A percentile compares a stretch with the other conserved stretches of the same genome.
phyloP scores from a whole-genome alignment of 257 asterid genomes.

The Gentiana macrophylla region DNA sequence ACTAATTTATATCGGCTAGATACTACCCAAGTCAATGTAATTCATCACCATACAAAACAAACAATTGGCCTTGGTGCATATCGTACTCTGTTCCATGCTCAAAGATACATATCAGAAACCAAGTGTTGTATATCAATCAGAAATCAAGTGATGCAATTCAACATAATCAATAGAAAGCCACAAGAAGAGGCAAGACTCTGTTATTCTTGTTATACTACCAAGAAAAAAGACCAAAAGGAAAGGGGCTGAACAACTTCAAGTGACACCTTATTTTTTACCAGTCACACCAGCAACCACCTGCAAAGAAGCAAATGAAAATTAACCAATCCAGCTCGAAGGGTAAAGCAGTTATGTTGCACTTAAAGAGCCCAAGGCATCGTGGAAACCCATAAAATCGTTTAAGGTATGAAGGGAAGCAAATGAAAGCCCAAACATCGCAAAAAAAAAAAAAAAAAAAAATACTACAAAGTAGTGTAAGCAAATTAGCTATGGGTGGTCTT shows the following conservation, averaged over 20 bases:
- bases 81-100: neutral
- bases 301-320: conserved; percentile 12
- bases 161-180: no score
- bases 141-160: neutral
- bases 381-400: no score
- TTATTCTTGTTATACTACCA: neutral
- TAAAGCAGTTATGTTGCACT: neutral
- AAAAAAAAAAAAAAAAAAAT: no score
- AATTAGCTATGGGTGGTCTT: no score
- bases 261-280: conserved; percentile 44
- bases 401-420: no score
- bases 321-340: neutral
- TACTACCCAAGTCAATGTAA: no score
- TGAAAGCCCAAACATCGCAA: no score
- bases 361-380: neutral
- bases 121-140: neutral
- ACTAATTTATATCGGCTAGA: no score
- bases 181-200: neutral
- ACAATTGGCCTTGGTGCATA: neutral
- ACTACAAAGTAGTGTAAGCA: no score
- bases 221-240: neutral
- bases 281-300: conserved; percentile 79
- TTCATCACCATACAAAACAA: no score
- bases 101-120: neutral
- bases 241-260: neutral